Conservation (phyloP, 345 rosid genomes). For the Euphorbia tirucalli region DNA sequence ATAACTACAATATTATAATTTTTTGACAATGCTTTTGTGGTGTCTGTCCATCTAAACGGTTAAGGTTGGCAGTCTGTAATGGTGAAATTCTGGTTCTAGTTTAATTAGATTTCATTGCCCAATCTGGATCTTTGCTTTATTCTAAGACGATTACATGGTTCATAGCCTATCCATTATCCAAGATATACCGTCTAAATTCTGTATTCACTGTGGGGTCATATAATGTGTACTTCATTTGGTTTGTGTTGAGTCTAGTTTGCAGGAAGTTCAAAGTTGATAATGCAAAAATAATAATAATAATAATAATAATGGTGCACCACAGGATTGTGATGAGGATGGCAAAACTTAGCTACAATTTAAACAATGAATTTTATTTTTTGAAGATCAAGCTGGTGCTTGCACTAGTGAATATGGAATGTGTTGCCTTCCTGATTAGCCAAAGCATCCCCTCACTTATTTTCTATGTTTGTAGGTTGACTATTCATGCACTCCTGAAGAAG, state of each 20-base stretch:
- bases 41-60: neutral
- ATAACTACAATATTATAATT: no score
- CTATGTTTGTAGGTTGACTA: constrained; percentile 58
- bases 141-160: neutral
- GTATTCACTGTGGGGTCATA: neutral
- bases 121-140: neutral
- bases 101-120: neutral
- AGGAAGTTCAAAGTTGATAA: constrained; percentile 1
- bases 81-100: neutral
- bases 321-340: neutral
- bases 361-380: neutral
- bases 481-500: constrained; percentile 74
- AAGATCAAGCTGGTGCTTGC: neutral
- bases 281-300: no score
- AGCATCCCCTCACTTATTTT: neutral
- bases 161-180: neutral
- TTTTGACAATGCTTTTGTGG: no score
- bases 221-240: neutral
- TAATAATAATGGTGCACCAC: neutral
- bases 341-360: neutral
- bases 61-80: neutral
- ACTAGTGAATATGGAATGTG: neutral
- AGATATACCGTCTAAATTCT: neutral
- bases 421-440: neutral
- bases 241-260: neutral